phyloP scores from a whole-genome alignment of 2,329 filamentous ascomycete species.

The Trichophyton mentagrophytes region DNA sequence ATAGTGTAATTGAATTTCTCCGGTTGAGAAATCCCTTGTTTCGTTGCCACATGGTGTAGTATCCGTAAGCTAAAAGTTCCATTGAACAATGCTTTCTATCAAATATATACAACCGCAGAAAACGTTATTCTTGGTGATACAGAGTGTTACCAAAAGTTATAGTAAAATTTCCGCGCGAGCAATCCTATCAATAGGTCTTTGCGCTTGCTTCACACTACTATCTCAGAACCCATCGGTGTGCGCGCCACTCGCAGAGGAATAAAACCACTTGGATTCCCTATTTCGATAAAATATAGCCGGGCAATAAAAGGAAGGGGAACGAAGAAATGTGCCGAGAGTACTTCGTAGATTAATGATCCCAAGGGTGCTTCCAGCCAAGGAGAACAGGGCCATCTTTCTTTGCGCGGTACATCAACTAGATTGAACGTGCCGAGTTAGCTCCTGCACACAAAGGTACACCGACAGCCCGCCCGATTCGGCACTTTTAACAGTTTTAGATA shows the following conservation, averaged over 20 bases:
- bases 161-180: neutral
- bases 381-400: constrained; percentile 91
- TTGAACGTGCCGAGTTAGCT: neutral
- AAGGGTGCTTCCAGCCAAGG: constrained; percentile 89
- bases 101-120: constrained; percentile 4
- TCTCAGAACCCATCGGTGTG: neutral
- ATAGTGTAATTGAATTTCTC: neutral
- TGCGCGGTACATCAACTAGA: constrained; percentile 82
- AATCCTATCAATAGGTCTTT: neutral
- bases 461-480: neutral
- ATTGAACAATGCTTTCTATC: neutral
- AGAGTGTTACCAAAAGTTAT: neutral
- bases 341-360: constrained; percentile 61
- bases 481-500: neutral
- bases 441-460: neutral
- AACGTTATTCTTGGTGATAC: neutral
- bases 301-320: neutral
- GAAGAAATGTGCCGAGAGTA: neutral
- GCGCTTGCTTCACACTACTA: neutral
- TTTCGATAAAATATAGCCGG: neutral
- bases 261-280: neutral
- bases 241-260: neutral
- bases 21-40: neutral
- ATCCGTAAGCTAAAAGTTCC: neutral
- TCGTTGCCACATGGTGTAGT: neutral